Base-by-base conservation (phyloP, 768 basidiomycete genomes). In the Tricholoma terreum region DNA sequence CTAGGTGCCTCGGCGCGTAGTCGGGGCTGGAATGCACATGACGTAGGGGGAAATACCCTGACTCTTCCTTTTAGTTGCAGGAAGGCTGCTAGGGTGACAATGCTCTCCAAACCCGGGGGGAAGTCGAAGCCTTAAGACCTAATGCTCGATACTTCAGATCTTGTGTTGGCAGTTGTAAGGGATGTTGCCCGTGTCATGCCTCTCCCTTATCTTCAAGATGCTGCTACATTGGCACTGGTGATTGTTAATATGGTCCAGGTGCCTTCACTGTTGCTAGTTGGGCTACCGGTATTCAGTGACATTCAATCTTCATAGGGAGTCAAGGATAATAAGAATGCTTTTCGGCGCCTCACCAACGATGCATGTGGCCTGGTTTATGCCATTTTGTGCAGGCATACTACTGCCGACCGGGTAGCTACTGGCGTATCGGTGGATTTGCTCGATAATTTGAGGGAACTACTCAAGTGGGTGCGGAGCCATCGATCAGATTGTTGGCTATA, bases 351-450 rank as follows among this genome's bases (percentile, higher is more conserved):
- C 12, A 65, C 68, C 6, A 61, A 53, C 17, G 67, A 69, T 43
- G 62, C 65, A 14, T 66, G 68, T 31, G 62, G 61, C 19, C 49
- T 67, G 35, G 65, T 69, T 11, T 65, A 59, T 30, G 61, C 64
- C 6, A 61, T 68, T 1, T 38, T 66, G 56, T 45, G 48, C 60
- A 27, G 59, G 59, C n/a, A 58, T 58, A 59, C 58, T 43, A 35
- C 58, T 40, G 48, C 27, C 30, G 60, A 64, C 31, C 61, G 61
- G 6, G 56, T 24, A 27, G 45, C 38, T 30, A 30, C 61, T 48
- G 30, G 55, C 63, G 46, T 48, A n/a, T 48, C 46, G n/a, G 6
- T 4, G 46, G 46, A 48, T 8, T 14, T 48, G 49, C 55, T 63
- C 33, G 52, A 63, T 5, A 59, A 52, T 31, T 55, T 68, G 21